These are phyloP conservation scores for Allium fistulosum DNA, from an alignment of 106 monocot species.

Conservation along the genomic window DNA sequence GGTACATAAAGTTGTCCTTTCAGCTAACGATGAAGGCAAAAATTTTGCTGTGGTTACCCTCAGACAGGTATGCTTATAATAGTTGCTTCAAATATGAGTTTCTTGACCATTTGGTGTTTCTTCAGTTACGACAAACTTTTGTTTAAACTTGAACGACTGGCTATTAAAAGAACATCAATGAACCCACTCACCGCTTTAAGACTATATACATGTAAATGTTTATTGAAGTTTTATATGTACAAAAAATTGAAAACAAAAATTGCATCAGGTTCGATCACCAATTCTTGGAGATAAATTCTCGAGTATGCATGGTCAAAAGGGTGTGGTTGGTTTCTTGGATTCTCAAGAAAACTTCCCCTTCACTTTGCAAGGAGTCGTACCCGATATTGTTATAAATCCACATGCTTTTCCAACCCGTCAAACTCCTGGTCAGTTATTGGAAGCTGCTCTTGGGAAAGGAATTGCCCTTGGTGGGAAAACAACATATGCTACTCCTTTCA, in stretches of 20 bases:
- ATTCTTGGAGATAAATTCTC: constrained; percentile 89
- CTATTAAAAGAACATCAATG: not conserved
- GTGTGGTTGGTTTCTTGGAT: constrained; percentile 88
- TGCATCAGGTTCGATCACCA: constrained; percentile 70
- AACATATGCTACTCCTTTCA: constrained; percentile 82
- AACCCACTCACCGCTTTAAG: not conserved
- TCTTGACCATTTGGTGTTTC: not conserved
- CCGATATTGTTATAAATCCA: constrained; percentile 96
- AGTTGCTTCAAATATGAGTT: not conserved
- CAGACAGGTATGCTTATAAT: constrained; percentile 56
- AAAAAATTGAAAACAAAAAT: not conserved
- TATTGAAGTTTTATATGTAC: not conserved
- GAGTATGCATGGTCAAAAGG: constrained; percentile 99
- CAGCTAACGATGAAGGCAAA: constrained; percentile 89
- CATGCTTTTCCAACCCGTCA: constrained; percentile 96
- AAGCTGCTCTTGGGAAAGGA: constrained; percentile 89
- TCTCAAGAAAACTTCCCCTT: constrained; percentile 95
- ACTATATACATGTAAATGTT: not conserved
- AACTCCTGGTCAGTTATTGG: constrained; percentile 93
- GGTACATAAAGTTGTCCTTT: constrained; percentile 86
- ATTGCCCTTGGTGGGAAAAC: constrained; percentile 49
- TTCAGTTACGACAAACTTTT: not conserved
- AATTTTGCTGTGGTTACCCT: constrained; percentile 85
- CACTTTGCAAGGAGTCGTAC: constrained; percentile 77
- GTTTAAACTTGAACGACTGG: too few relatives aligned